Conservation (phyloP, 257 asterid genomes). For the Lithospermum erythrorhizon region DNA sequence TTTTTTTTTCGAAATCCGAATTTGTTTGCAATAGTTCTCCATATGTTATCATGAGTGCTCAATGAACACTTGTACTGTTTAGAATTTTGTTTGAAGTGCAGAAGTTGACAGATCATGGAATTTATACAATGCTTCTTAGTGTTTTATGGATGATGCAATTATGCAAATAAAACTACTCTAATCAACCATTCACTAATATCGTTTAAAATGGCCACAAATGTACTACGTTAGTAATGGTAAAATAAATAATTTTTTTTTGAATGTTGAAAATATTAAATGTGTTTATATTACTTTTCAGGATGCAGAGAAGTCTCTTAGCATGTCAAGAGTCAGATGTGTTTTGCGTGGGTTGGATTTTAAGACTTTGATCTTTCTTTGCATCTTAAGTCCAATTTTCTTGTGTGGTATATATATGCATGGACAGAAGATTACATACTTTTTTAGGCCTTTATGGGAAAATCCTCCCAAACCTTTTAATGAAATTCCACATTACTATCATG, state of each 20-base stretch:
- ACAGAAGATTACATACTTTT: constrained; percentile 65
- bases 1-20: too few relatives aligned
- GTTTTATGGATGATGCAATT: not conserved
- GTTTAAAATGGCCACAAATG: not conserved
- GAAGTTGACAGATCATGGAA: too few relatives aligned
- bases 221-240: too few relatives aligned
- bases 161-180: not conserved
- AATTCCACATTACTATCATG: constrained; percentile 70
- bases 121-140: not conserved
- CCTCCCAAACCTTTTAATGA: constrained; percentile 78
- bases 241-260: not conserved
- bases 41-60: too few relatives aligned
- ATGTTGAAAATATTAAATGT: not conserved
- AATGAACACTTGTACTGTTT: too few relatives aligned
- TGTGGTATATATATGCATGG: constrained; percentile 56
- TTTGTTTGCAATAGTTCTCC: too few relatives aligned
- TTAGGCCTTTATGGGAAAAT: constrained; percentile 70
- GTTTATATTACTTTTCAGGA: constrained; percentile 27
- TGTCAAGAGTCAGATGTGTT: constrained; percentile 49
- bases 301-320: constrained; percentile 33
- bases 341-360: constrained; percentile 56
- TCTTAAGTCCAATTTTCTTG: constrained; percentile 43
- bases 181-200: too few relatives aligned
- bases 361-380: constrained; percentile 40
- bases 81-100: not conserved